Evolutionary conservation across 768 basidiomycete species (phyloP), one percentile per base, ranked within the genome.

Genomic region (Agrocybe pediades): DNA sequence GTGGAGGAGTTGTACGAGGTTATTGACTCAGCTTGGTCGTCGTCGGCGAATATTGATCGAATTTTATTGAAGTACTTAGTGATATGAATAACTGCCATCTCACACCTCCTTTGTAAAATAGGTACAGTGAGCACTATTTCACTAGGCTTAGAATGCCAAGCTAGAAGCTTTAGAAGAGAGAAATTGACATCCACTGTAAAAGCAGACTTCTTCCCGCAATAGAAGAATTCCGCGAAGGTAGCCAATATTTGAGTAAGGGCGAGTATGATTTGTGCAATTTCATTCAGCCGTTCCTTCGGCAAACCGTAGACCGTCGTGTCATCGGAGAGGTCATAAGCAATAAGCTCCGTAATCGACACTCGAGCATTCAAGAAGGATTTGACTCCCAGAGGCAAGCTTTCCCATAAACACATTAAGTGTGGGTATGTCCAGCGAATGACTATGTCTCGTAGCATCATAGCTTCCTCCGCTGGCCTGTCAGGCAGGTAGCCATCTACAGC

Each of bases 1-100:
- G 15, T 30, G 13, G 59, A 42, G 13, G 55, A 56, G n/a, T 60
- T 46, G 17, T 39, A 54, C 0, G 59, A 56, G 29, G 50, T 25
- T 2, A 53, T 41, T 1, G 58, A 60, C 3, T 45, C 20, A 20
- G 49, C 36, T n/a, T 60, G 55, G 2, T 53, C 51, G 23, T 26
- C 17, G 1, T 36, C 30, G 11, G 53, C 39, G 40, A 53, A 49
- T 6, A 29, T 25, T 6, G 17, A 13, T 2, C 51, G 44, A 9
- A 57, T 16, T n/a, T 20, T 16, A n/a, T 57, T 53, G 19, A 53
- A 21, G 41, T 41, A 41, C 27, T 49, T 44, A n/a, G 25, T 42
- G 15, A 44, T 26, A 41, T 53, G 51, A 0, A 13, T 15, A 1
- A 53, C 33, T 3, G 39, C 46, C 13, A 44, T 19, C 15, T 3